Evolutionary conservation across 1,284 basidiomycete genomes (phyloP).

Genomic region (Cryptococcus jaspeensis): DNA sequence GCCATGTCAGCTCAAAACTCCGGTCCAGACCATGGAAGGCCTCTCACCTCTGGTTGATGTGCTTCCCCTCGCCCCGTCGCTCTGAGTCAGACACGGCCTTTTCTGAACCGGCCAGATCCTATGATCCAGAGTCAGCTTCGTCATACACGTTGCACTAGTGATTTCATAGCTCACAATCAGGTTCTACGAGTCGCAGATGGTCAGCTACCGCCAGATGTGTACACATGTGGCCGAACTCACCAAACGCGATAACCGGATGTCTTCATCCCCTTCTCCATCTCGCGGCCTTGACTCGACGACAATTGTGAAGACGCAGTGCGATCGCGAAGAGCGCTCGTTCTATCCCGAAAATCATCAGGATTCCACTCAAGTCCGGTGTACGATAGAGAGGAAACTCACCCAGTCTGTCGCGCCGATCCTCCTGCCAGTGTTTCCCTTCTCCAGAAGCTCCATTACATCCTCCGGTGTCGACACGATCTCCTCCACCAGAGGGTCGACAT

Average conservation of each 20-base stretch:
- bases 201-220: constrained; percentile 1
- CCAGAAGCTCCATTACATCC: constrained; percentile 55
- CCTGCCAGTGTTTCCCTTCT: constrained; percentile 54
- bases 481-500: constrained; percentile 55
- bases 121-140: neutral
- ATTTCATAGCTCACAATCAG: constrained; percentile 48
- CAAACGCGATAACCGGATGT: constrained; percentile 46
- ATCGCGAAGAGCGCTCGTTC: constrained; percentile 57
- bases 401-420: constrained; percentile 59
- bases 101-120: constrained; percentile 59
- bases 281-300: constrained; percentile 50
- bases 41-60: constrained; percentile 57
- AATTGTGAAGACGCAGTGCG: constrained; percentile 58
- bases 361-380: neutral
- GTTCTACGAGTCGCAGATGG: constrained; percentile 42
- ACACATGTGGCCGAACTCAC: constrained; percentile 21
- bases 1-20: constrained; percentile 8
- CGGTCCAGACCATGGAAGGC: neutral
- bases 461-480: constrained; percentile 56
- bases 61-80: constrained; percentile 57
- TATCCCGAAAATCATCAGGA: constrained; percentile 7
- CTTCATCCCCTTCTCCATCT: constrained; percentile 37
- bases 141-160: no score
- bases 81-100: constrained; percentile 57
- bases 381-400: constrained; percentile 29